phyloP scores from a whole-genome alignment of 139 green algal species.

The Auxenochlorella pyrenoidosa region DNA sequence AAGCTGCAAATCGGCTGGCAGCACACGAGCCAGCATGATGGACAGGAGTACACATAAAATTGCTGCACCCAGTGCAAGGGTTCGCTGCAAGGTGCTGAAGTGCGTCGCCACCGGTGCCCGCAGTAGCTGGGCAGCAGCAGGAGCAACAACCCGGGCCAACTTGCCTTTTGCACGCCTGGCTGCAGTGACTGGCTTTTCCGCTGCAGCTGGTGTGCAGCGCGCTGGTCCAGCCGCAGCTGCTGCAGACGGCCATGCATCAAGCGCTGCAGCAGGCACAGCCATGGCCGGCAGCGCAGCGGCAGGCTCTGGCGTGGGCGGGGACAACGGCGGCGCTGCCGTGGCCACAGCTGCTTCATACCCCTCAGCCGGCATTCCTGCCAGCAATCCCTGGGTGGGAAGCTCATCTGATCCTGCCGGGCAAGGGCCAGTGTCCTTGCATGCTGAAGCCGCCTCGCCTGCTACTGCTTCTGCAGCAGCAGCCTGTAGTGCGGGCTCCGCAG shows the following conservation, averaged over 20 bases:
- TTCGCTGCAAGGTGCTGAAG: background rate
- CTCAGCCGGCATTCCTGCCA: background rate
- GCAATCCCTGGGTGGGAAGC: background rate
- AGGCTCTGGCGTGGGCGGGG: background rate
- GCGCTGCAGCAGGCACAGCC: background rate
- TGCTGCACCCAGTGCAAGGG: background rate
- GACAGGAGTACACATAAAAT: background rate
- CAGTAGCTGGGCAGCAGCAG: background rate
- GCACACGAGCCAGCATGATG: background rate
- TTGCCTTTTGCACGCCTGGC: background rate
- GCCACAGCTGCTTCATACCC: background rate
- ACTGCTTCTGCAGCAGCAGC: background rate
- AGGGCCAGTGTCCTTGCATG: background rate
- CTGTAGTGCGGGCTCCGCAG: too few species aligned
- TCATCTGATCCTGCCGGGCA: background rate
- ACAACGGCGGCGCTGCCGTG: too few species aligned
- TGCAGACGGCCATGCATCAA: background rate
- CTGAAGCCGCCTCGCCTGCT: background rate
- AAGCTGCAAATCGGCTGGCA: too few species aligned
- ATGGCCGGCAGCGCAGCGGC: background rate
- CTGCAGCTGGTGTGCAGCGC: background rate
- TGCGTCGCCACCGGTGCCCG: background rate
- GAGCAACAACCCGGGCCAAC: background rate
- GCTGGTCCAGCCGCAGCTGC: background rate
- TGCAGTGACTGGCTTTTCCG: background rate